phyloP scores from a whole-genome alignment of 208 protist genomes.

The Wallacemonas rigidus region DNA sequence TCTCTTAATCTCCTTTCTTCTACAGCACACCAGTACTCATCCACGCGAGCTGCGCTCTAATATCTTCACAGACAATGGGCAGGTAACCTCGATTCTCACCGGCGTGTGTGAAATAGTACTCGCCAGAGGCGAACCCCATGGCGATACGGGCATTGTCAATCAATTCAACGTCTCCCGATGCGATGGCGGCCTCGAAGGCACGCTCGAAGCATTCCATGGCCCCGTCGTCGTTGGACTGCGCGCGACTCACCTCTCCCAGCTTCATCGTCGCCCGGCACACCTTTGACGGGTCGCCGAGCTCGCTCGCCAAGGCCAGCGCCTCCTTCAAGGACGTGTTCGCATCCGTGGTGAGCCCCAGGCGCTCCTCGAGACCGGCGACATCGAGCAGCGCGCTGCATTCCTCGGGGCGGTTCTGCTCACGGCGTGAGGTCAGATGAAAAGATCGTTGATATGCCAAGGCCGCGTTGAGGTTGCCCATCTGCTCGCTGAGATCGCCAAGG shows the following conservation, averaged over 20 bases:
- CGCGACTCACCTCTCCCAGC: conserved; percentile 73
- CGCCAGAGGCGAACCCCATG: conserved; percentile 81
- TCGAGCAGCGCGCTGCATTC: conserved; percentile 69
- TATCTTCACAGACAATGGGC: conserved; percentile 76
- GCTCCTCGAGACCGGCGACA: conserved; percentile 82
- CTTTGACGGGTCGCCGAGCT: conserved; percentile 58
- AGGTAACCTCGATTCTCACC: conserved; percentile 74
- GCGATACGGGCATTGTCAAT: conserved; percentile 78
- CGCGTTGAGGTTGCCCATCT: conserved; percentile 51
- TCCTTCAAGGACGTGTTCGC: conserved; percentile 69
- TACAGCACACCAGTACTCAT: conserved; percentile 83
- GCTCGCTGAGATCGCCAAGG: conserved; percentile 76
- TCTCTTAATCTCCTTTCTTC: conserved; percentile 8
- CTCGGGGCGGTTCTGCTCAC: conserved; percentile 32
- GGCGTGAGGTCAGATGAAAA: conserved; percentile 58
- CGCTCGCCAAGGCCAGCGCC: conserved; percentile 70
- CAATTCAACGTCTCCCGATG: conserved; percentile 61
- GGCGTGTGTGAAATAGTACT: conserved; percentile 76
- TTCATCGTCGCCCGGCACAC: conserved; percentile 82
- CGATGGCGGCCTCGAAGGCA: conserved; percentile 68
- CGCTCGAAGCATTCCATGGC: conserved; percentile 76
- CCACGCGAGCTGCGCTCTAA: conserved; percentile 82
- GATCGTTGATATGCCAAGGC: conserved; percentile 77
- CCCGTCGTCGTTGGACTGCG: conserved; percentile 47
- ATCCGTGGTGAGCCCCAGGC: conserved; percentile 57